Evolutionary conservation across 2,329 filamentous ascomycete species (phyloP), one percentile per base, ranked within the genome.

Genomic region (Penicillium crustosum): DNA sequence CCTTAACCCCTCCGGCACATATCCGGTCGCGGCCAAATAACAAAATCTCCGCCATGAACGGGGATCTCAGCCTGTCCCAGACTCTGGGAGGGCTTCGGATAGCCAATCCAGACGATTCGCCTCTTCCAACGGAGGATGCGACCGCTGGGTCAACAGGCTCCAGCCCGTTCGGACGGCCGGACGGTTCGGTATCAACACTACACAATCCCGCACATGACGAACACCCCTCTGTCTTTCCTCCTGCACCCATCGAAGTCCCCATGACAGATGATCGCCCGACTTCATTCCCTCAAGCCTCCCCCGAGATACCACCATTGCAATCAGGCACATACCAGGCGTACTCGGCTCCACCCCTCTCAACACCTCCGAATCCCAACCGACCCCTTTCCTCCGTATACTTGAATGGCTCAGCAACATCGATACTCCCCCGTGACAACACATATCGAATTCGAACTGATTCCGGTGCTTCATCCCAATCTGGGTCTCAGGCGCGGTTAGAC

Each of bases 31-130:
- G 19, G 50, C 23, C n/a, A 53, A 31, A n/a, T 17, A 21, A 9
- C 35, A 25, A 49, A 41, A 38, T 19, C 35, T 65, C 70, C 82
- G 73, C 75, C 64, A 97, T 97, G 92, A 91, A 92, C 79, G 91
- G 90, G 77, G 92, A 96, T 81, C 80, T 96, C 74, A 96, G 90
- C 78, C 86, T 97, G 66, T 94, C 92, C 72, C 90, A 93, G 79
- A 91, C 91, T 71, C 84, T 97, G 71, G 94, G 94, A 71, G 93
- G 93, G 70, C 82, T 99, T 77, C 91, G 93, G 75, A 97, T 99
- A 76, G 93, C 94, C 69, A 99, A 97, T 76, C 93, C 93, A 55
- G 93, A 97, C 79, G 87, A 94, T 78, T 83, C 85, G 60, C 79
- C 80, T 60, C 65, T 75, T 54, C 70, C 72, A 45, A 69, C 73